A percentile compares a stretch with the other conserved stretches of the same genome.
These are phyloP conservation scores for Lolium perenne DNA, from an alignment of 176 grass and related monocot species.

Conservation along the genomic window DNA sequence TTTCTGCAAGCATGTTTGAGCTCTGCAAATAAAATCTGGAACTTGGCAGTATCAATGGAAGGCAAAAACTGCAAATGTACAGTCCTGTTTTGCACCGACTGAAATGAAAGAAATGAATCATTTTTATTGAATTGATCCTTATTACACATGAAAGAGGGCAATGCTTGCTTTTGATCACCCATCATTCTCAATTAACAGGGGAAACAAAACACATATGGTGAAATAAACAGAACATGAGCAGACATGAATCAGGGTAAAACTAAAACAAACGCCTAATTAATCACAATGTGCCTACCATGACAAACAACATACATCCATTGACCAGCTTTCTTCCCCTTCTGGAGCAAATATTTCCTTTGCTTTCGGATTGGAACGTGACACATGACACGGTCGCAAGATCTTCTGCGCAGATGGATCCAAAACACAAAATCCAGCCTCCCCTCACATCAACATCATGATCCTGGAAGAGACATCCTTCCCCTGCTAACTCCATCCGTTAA, in stretches of 20 bases:
- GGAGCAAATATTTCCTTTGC: slow-evolving; percentile 28
- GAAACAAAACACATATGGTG: slow-evolving; percentile 4
- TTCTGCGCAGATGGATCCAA: slow-evolving; percentile 37
- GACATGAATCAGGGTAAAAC: slow-evolving; percentile 22
- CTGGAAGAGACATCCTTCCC: slow-evolving; percentile 11
- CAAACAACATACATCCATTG: slow-evolving; percentile 23
- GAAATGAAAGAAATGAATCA: slow-evolving; percentile 29
- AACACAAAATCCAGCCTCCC: slow-evolving; percentile 30
- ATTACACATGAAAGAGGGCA: slow-evolving; percentile 41
- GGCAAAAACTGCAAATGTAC: not conserved
- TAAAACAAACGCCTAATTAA: slow-evolving; percentile 32
- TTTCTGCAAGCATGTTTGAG: not conserved
- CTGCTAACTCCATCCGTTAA: slow-evolving; percentile 38
- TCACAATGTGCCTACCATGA: slow-evolving; percentile 37
- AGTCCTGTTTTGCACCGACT: not conserved
- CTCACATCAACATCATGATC: slow-evolving; percentile 44
- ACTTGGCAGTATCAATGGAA: not conserved
- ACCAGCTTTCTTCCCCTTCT: slow-evolving; percentile 27
- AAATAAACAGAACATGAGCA: not conserved
- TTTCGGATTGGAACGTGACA: slow-evolving; percentile 23
- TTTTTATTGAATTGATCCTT: slow-evolving; percentile 50
- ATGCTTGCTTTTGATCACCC: slow-evolving; percentile 46
- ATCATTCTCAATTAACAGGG: slow-evolving; percentile 29
- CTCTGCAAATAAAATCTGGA: not conserved
- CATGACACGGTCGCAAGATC: slow-evolving; percentile 18